phyloP scores from a whole-genome alignment of 306 rosid species.

The Dryas octopetala region DNA sequence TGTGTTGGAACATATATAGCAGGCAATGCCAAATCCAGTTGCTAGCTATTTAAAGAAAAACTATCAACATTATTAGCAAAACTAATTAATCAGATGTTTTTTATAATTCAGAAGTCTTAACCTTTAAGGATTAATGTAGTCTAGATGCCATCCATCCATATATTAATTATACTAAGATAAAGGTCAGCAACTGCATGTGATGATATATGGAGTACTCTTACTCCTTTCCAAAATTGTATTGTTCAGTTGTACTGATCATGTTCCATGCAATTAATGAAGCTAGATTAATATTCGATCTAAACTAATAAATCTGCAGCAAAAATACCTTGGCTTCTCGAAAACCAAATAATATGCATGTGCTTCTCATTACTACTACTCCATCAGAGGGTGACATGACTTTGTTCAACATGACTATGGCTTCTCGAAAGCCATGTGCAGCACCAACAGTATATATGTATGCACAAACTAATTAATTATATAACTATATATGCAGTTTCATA shows the following conservation, averaged over 20 bases:
- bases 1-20: neutral
- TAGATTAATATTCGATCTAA: neutral
- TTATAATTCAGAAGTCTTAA: neutral
- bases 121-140: neutral
- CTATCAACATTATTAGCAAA: neutral
- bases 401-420: no score
- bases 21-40: neutral
- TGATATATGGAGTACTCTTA: no score
- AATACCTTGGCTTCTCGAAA: conserved; percentile 24
- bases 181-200: neutral
- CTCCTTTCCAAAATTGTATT: neutral
- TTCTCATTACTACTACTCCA: no score
- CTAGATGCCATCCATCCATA: neutral
- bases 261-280: conserved; percentile 9
- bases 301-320: conserved; percentile 5
- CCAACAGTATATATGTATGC: no score
- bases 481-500: no score
- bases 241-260: neutral
- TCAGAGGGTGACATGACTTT: no score
- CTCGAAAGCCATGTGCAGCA: no score
- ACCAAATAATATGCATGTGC: neutral
- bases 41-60: neutral
- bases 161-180: no score
- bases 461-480: no score
- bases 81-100: no score